Percentiles rank a stretch among this genome's conserved stretches.
Conservation (phyloP, 176 grass and related monocot species). For the Carex myosuroides region DNA sequence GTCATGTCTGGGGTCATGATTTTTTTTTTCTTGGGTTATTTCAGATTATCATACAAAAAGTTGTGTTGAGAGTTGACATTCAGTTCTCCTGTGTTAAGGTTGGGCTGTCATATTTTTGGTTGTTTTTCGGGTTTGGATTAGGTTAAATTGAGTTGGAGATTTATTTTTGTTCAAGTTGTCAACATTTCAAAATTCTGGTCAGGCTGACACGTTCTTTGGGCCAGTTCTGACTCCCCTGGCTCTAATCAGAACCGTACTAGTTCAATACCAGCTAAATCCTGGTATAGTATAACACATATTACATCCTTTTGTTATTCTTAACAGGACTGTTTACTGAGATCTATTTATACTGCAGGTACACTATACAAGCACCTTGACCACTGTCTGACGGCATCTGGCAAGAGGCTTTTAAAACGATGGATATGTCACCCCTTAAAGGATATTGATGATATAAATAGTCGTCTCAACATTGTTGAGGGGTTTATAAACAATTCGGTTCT, state of each 20-base stretch:
- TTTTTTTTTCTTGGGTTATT: not conserved
- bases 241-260: not conserved
- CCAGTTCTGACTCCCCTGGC: not conserved
- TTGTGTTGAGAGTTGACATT: not conserved
- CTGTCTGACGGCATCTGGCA: constrained; percentile 77
- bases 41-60: not conserved
- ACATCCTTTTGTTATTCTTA: constrained; percentile 16
- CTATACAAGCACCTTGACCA: constrained; percentile 90
- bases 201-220: not conserved
- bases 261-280: not conserved
- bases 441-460: constrained; percentile 55
- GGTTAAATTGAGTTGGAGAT: not conserved
- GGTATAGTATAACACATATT: constrained; percentile 4
- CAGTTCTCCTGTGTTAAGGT: not conserved
- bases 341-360: constrained; percentile 41
- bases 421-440: constrained; percentile 84
- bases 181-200: not conserved
- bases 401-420: constrained; percentile 83
- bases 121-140: not conserved
- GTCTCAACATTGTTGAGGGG: constrained; percentile 71
- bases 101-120: not conserved
- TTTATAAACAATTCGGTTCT: constrained; percentile 62
- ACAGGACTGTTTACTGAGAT: not conserved
- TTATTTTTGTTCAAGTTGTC: not conserved
- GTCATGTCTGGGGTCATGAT: not conserved